Percentiles rank a stretch among this genome's conserved stretches.
Evolutionary conservation across 257 asterid species (phyloP).

Genomic region (Ehretia macrophylla): DNA sequence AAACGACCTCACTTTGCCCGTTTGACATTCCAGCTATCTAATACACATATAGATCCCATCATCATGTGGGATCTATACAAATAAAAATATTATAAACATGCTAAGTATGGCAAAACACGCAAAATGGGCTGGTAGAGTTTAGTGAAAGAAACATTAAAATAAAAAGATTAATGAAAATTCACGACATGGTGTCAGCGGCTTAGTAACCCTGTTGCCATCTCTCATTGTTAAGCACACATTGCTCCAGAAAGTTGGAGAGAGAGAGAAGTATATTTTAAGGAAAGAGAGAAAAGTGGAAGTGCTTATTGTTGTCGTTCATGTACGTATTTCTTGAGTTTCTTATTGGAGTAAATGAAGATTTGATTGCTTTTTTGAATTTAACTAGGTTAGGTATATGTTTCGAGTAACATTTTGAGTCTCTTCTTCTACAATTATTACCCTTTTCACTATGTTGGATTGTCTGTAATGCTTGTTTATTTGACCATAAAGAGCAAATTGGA

Average conservation of each 20-base stretch:
- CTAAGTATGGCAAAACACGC: too few relatives aligned
- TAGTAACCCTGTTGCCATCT: too few relatives aligned
- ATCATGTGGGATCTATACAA: too few relatives aligned
- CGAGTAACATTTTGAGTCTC: constrained; percentile 22
- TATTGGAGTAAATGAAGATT: constrained; percentile 33
- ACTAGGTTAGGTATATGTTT: constrained; percentile 32
- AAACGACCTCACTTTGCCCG: too few relatives aligned
- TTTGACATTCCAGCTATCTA: too few relatives aligned
- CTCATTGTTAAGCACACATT: constrained; percentile 36
- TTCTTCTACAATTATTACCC: constrained; percentile 20
- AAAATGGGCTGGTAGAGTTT: too few relatives aligned
- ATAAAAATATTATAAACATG: too few relatives aligned
- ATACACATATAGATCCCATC: too few relatives aligned
- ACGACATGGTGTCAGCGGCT: too few relatives aligned
- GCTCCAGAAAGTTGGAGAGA: constrained; percentile 41
- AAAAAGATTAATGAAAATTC: too few relatives aligned
- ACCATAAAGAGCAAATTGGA: constrained; percentile 2
- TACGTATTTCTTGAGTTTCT: constrained; percentile 21
- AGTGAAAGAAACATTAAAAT: too few relatives aligned
- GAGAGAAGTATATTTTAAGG: neutral
- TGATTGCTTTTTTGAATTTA: constrained; percentile 45
- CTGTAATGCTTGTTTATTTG: constrained; percentile 21
- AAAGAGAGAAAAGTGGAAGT: neutral
- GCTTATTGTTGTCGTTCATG: too few relatives aligned
- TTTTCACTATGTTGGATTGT: constrained; percentile 20